Base-by-base conservation (phyloP, 2,329 filamentous ascomycete genomes). In the Sclerotinia trifoliorum region DNA sequence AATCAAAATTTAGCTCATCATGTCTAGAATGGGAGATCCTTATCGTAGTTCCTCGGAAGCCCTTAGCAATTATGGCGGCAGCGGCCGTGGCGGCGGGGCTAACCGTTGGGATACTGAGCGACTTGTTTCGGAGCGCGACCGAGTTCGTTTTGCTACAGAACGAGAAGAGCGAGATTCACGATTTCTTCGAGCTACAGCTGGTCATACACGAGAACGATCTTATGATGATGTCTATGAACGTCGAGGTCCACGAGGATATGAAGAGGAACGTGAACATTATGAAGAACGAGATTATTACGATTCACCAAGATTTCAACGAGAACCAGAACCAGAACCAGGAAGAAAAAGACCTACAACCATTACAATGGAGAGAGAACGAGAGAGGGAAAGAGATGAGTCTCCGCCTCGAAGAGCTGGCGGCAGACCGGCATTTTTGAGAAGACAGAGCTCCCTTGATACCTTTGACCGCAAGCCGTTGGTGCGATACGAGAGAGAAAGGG, bases 391-490 rank as follows among this genome's bases (percentile, higher is more conserved):
- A 48, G 71, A 73, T 62, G 73, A 71, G 48, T 72, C 73, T 26
- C 70, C 72, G 10, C 73, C 74, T 35, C 68, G 74, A 66, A 69
- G 73, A 39, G 70, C 81, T 81, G 57, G 83, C 84, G 46, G 55
- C 29, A 85, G 90, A 57, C 93, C 93, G 2, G 83, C 83, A 42
- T 84, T 94, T 71, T 76, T 95, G 63, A 87, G 94, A 68, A 87
- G 94, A 55, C 93, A 96, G 78, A 96, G 93, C 19, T 96, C 93
- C 65, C 83, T 97, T 51, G 94, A 97, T 78, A 96, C 91, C 0
- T 97, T 93, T 77, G 94, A 97, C 79, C 88, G 93, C 61, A 88
- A 88, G 39, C 90, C 91, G 1, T 74, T 83, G 66, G 82, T 82
- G 78, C 62, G 82, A 83, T 72, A 83, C 82, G 52, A 56, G 66